Conservation (phyloP, 148 eudicot species). For the Dysphania ambrosioides region DNA sequence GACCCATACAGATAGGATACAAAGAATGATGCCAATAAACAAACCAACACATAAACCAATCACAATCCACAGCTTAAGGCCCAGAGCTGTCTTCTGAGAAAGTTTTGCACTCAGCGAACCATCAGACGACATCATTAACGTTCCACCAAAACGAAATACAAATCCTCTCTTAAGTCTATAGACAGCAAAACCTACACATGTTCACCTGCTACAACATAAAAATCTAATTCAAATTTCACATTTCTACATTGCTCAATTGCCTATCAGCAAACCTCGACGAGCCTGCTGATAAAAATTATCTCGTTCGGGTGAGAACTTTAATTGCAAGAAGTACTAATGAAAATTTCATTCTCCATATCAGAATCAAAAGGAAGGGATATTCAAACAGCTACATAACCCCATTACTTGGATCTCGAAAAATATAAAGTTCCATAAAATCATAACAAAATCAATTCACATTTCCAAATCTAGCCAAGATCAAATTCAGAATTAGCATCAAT, state of each 20-base stretch:
- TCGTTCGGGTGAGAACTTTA: no score
- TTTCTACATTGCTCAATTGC: background rate
- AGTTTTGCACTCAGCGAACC: constrained; percentile 30
- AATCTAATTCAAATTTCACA: background rate
- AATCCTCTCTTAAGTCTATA: constrained; percentile 8
- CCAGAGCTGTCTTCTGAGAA: constrained; percentile 34
- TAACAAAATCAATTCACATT: background rate
- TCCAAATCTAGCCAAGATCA: constrained; percentile 6
- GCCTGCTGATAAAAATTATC: no score
- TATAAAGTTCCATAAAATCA: background rate
- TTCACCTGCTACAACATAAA: constrained; percentile 27
- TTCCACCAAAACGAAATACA: constrained; percentile 9
- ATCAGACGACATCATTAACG: constrained; percentile 23
- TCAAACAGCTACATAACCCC: constrained; percentile 3
- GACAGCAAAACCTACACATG: constrained; percentile 23
- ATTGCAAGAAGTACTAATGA: background rate
- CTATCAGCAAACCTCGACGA: no score
- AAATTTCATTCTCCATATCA: background rate
- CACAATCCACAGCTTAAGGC: constrained; percentile 63
- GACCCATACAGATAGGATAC: constrained; percentile 58
- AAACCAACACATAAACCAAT: constrained; percentile 61
- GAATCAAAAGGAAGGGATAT: background rate
- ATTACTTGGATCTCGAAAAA: constrained; percentile 19
- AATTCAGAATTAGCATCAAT: constrained; percentile 23
- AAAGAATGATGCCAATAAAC: constrained; percentile 56